Evolutionary conservation across 768 basidiomycete genomes (phyloP), one percentile per base, ranked within the genome.

Genomic region (Panus rudis): DNA sequence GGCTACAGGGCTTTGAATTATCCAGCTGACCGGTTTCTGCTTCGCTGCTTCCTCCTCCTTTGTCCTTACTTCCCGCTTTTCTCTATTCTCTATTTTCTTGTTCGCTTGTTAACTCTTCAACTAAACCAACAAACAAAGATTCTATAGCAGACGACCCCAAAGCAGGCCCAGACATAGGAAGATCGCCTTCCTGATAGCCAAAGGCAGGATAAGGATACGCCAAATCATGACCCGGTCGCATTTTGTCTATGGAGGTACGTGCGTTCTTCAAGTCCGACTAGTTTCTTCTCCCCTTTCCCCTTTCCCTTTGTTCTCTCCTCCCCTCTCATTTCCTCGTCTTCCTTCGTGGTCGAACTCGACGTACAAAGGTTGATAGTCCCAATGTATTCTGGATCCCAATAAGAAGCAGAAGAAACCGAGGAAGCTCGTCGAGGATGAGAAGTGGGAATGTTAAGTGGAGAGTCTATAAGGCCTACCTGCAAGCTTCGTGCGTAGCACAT

Each of bases 141-240:
- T 47, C 48, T 37, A 71, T 62, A 54, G 60, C 39, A 26, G 64
- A 65, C 46, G 69, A 86, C 23, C 76, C 80, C 1, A 82, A 77
- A 51, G 75, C 82, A 1, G 85, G 88, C 14, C 91, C 92, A 6
- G 86, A 91, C 57, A 71, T 86, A 10, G 92, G 11, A 92, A 92
- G 60, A 88, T 93, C 41, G 87, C 92, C 42, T 88, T 89, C 51
- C 63, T 92, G 26, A 93, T 93, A 88, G 79, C 85, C 13, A 79
- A 76, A 6, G 87, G 90, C 57, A 78, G 81, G 2, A 83, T 79
- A 54, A 64, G 71, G 37, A 71, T 76, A 37, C 27, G 63, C 56
- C 25, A 70, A 64, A 76, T 71, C 42, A 51, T 68, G 6, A 75
- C 82, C 0, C 73, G 70, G 2, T 57, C 70, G 41, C 86, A 84